A percentile compares a stretch with the other conserved stretches of the same genome.
phyloP scores from a whole-genome alignment of 139 green algal genomes.

The Eudorina sp. region DNA sequence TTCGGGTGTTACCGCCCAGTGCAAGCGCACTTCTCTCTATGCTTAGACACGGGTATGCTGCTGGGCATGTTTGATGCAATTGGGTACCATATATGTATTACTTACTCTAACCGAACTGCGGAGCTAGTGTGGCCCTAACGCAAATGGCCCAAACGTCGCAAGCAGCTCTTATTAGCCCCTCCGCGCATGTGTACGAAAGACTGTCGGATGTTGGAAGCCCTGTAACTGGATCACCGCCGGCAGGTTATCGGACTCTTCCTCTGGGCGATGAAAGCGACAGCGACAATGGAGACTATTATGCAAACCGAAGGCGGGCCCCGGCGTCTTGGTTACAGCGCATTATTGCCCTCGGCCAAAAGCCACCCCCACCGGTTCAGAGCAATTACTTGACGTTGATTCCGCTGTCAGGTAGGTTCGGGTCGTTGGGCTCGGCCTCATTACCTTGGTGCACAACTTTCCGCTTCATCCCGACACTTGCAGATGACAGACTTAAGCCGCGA shows the following conservation, averaged over 20 bases:
- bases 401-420: constrained; percentile 65
- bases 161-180: constrained; percentile 15
- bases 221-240: neutral
- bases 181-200: constrained; percentile 29
- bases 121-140: too few relatives aligned
- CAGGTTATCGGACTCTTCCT: neutral
- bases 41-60: too few relatives aligned
- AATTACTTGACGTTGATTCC: constrained; percentile 83
- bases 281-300: constrained; percentile 7
- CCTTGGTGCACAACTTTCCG: too few relatives aligned
- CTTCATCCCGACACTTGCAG: too few relatives aligned
- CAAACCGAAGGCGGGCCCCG: neutral
- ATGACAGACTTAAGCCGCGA: constrained; percentile 60
- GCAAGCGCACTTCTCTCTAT: too few relatives aligned
- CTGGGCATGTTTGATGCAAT: too few relatives aligned
- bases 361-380: neutral
- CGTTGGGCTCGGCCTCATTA: too few relatives aligned
- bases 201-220: constrained; percentile 23
- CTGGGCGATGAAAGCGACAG: neutral
- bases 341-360: neutral
- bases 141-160: too few relatives aligned
- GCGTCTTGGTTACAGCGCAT: neutral
- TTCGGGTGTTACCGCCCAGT: too few relatives aligned
- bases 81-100: too few relatives aligned
- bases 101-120: too few relatives aligned